phyloP scores from a whole-genome alignment of 2,329 filamentous ascomycete species.

The Fusarium solani-melongenae region DNA sequence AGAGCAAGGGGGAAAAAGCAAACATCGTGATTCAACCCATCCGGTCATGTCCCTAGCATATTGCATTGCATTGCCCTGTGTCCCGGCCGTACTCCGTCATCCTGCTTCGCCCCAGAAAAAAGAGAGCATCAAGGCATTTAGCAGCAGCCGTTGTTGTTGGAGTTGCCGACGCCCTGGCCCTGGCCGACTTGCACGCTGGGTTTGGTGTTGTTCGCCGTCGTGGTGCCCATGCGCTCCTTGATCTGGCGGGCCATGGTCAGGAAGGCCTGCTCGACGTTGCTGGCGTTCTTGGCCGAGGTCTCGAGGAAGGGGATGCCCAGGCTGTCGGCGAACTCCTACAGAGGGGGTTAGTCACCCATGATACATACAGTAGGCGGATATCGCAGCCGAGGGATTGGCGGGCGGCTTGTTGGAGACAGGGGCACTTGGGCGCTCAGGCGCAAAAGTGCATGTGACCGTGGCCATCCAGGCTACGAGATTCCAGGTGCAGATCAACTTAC shows the following conservation, averaged over 20 bases:
- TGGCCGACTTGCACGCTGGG: constrained; percentile 95
- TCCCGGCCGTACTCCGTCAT: constrained; percentile 43
- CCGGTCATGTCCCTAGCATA: constrained; percentile 46
- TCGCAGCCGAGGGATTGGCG: constrained; percentile 11
- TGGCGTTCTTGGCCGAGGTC: constrained; percentile 99
- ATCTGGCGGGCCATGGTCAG: constrained; percentile 99
- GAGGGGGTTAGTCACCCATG: constrained; percentile 31
- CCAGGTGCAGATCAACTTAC: constrained; percentile 61
- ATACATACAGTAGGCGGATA: not conserved
- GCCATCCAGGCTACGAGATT: constrained; percentile 5
- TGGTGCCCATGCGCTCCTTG: constrained; percentile 99
- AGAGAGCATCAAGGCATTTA: constrained; percentile 61
- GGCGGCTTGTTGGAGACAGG: constrained; percentile 11
- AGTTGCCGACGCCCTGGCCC: constrained; percentile 92
- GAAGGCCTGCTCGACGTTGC: constrained; percentile 99
- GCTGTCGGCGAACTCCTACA: constrained; percentile 97
- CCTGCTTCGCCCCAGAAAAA: constrained; percentile 41
- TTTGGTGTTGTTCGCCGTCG: constrained; percentile 96
- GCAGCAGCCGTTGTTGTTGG: constrained; percentile 89
- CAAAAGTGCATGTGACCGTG: constrained; percentile 38
- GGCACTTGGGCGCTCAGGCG: constrained; percentile 12
- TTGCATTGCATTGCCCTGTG: constrained; percentile 29
- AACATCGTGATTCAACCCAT: constrained; percentile 46
- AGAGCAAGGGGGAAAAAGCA: constrained; percentile 37
- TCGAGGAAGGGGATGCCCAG: constrained; percentile 99